phyloP scores from a whole-genome alignment of 2,329 filamentous ascomycete species.

The Podosphaera leucotricha region DNA sequence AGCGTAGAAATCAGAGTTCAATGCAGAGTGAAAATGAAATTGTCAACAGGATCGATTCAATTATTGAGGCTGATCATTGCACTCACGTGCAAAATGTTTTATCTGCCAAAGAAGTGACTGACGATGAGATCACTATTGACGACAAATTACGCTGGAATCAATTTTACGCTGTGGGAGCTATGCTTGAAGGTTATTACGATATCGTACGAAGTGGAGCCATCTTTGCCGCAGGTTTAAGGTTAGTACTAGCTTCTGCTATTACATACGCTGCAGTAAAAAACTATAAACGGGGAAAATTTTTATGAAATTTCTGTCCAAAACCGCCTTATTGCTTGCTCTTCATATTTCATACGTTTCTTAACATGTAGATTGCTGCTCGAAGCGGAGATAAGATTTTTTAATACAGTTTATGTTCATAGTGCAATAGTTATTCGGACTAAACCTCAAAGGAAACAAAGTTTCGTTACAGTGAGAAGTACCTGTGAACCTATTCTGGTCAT shows the following conservation, averaged over 20 bases:
- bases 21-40: constrained; percentile 10
- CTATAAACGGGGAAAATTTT: neutral
- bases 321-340: too few relatives aligned
- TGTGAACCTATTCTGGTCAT: too few relatives aligned
- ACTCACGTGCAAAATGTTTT: constrained; percentile 7
- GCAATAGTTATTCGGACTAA: too few relatives aligned
- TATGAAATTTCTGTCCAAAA: neutral
- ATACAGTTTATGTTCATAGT: too few relatives aligned
- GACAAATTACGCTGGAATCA: neutral
- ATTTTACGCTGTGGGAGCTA: constrained; percentile 11
- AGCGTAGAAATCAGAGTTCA: constrained; percentile 22
- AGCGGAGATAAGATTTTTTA: neutral
- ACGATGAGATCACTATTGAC: constrained; percentile 6
- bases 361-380: neutral
- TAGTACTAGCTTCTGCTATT: constrained; percentile 3
- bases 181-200: constrained; percentile 16
- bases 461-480: too few relatives aligned
- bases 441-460: too few relatives aligned
- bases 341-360: too few relatives aligned
- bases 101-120: constrained; percentile 6
- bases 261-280: constrained; percentile 2
- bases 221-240: constrained; percentile 9
- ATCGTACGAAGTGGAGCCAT: constrained; percentile 11
- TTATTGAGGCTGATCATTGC: constrained; percentile 11
- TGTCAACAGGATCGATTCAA: constrained; percentile 12